Base-by-base conservation (phyloP, 805 yeast genomes). In the Debaryomyces hansenii region DNA sequence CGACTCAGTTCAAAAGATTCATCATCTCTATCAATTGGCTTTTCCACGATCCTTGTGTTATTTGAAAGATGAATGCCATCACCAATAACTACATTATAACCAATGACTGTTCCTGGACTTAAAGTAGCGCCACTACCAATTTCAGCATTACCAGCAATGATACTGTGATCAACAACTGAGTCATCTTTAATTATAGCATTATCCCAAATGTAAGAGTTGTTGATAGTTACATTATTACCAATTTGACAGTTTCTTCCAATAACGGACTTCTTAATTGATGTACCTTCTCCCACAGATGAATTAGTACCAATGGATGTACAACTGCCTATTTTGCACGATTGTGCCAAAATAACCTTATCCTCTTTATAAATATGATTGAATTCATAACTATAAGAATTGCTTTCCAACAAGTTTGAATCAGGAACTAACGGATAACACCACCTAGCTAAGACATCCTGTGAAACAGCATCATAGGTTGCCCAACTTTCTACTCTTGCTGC, bases 401-500 rank as follows among this genome's bases (percentile, higher is more conserved):
- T 83, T 24, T 78, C 82, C 44, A 84, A 67, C 54, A 87, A 69
- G 63, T 92, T 91, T 45, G 90, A 74, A 53, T 92, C 98, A 2
- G 96, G 92, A 14, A 85, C 89, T 45, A 92, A 72, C 20, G 99
- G 99, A 59, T 90, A 92, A 49, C 92, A 79, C 89, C 96, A 94
- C 62, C 98, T 82, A 18, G 90, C 90, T 44, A 94, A 71, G 35
- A 91, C 81, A 63, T 94, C 98, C 65, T 88, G 94, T 12, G 95
- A 81, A 12, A 94, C 83, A 9, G 96, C 91, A 62, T 87, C 92
- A 65, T 91, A 94, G 0, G 98, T 90, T 60, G 88, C 88, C 85
- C 94, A 85, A 62, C 92, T 86, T 60, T 91, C 95, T n/a, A 90
- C 98, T 61, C 99, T 80, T 1, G 96, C 94, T 24, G 96, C 96